Base-by-base conservation (phyloP, 2,329 filamentous ascomycete species). In the Botrytis cinerea region DNA sequence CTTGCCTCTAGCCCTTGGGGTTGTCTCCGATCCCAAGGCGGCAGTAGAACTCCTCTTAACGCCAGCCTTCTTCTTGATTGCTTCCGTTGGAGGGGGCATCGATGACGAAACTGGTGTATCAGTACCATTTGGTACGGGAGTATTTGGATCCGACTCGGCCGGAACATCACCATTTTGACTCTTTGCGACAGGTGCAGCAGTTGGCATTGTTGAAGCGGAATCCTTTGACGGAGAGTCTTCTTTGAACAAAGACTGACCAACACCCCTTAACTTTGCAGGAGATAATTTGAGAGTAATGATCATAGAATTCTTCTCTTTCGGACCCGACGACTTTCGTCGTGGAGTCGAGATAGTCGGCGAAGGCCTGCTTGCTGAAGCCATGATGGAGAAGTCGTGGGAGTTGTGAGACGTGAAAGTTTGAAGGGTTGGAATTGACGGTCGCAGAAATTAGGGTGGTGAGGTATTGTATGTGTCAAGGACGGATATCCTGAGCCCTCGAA, bases 1-100 rank as follows among this genome's bases (percentile, higher is more conserved):
- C 85, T 97, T 97, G 81, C 92, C 92, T 81, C 93, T 87, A 72
- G 91, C 86, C 83, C 93, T 94, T n/a, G 91, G 86, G 40, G 85
- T 80, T 48, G 85, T 86, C 76, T 95, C 93, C 79, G 84, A 83
- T 79, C 82, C 85, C 79, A 75, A 83, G 83, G 80, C 90, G 86
- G 83, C 92, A 92, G 74, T 86, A 78, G 92, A 92, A 35, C 89
- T 88, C 77, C 91, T 88, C 82, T 94, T 92, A 48, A 88, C 75
- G 48, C 91, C 51, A 48, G 48, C 28, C 83, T 95, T 95, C 85
- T 93, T 94, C 86, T 93, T 94, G 20, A 86, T 84, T 10, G 86
- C 89, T 72, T 89, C 87, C 63, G 82, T 82, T 51, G 89, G 89
- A 66, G 89, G 89, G 8, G 86, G 88, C 89, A 91, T 91, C 70